Base-by-base conservation (phyloP, 176 grass and related monocot genomes). In the Eragrostis curvula region DNA sequence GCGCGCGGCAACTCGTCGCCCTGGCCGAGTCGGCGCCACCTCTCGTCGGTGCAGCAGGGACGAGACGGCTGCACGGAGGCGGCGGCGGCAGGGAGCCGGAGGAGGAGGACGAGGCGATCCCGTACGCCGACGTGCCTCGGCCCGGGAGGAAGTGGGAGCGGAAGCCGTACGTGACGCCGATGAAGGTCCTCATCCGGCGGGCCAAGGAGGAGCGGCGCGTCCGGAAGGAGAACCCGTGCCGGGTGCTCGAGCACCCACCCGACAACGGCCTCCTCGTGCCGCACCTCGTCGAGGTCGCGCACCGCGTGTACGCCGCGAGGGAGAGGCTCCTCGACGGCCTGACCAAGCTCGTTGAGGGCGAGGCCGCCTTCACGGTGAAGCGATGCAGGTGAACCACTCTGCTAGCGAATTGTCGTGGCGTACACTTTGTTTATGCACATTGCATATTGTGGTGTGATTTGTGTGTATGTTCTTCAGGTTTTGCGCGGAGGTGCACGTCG, bases 151-250 rank as follows among this genome's bases (percentile, higher is more conserved):
- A 65, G 51, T 89, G 86, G 89, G 75, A 91, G 53, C 79, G 89
- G 77, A 94, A 94, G 79, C 86, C 86, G 57, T 94, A 91, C 49
- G 80, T 77, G 32, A 91, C 89, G 28, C 86, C 89, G 46, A 94
- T 91, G 89, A 91, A 87, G 77, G 72, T 79, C 39, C 82, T 94
- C 77, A 89, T 94, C 20, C 83, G 73, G 27, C 76, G 89, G 24
- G 89, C 92, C 25, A 94, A 91, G 84, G 86, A 91, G 75, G 92
- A 91, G 86, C 70, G 87, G 15, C 77, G 24, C 8, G 58, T 40
- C 52, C 74, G 89, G 61, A 68, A 48, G 84, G 86, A 91, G 74
- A 82, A 81, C 46, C 86, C 92, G n/a, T 94, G 92, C 74, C 80
- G 80, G 15, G 40, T 94, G 59, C 89, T 93, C 16, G 85, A 90